Evolutionary conservation across 2,329 filamentous ascomycete genomes (phyloP), one percentile per base, ranked within the genome.

Genomic region (Coniella lustricola): DNA sequence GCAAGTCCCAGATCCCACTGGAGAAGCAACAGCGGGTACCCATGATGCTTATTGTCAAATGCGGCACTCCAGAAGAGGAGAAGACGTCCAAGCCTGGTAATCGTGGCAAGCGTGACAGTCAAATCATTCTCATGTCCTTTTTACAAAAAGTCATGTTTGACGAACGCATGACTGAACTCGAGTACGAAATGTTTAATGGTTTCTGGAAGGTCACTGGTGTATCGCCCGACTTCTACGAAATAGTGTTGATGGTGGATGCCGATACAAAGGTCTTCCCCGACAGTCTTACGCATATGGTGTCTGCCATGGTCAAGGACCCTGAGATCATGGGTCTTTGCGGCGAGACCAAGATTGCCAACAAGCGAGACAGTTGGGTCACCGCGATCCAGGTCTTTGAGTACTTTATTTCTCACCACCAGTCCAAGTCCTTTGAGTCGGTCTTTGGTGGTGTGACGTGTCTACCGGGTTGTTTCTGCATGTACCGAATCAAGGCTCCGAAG

Each of bases 121-220:
- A 98, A 67, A 96, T 98, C 62, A 93, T 98, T 59, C 77, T 98
- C 57, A 98, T 98, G 93, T 96, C 90, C 4, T 98, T 98, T 77
- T 73, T 98, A 58, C 93, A 98, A 65, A 98, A 98, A 73, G 93
- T 98, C 63, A 98, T 98, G 93, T 98, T 98, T 61, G 93, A 98
- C 65, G 94, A 98, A 70, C 87, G 93, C 54, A 98, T 98, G 93
- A 98, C 94, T 16, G 91, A 98, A 67, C 84, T 98, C 45, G 93
- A 98, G 67, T 98, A 90, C 62, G 93, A 98, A 64, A 97, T 98
- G 87, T 98, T 98, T 75, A 98, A 97, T 64, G 93, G 93, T 46
- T 77, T 98, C 55, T 98, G 91, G 90, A 95, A 95, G 67, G 88
- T 98, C 38, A 98, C 93, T 16, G 94, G 94, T 58, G 97, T 98